phyloP scores from a whole-genome alignment of 495 filamentous ascomycete species.

The Collariella sp. region DNA sequence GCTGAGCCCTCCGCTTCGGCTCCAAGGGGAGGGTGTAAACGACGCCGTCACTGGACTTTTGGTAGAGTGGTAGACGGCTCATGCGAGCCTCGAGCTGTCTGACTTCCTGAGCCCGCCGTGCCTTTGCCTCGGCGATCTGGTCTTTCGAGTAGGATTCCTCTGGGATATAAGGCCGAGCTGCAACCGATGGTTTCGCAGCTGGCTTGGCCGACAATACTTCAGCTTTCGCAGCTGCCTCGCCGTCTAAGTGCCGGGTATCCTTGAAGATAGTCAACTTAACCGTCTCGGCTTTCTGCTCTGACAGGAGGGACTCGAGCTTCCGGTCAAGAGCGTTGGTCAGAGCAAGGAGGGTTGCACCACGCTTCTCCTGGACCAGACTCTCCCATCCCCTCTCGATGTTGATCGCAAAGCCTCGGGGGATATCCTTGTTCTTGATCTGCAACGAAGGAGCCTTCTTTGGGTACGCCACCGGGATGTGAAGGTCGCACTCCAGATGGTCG shows the following conservation, averaged over 20 bases:
- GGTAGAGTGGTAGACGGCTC: constrained; percentile 56
- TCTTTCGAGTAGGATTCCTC: constrained; percentile 43
- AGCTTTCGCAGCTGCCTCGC: constrained; percentile 1
- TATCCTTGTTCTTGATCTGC: constrained; percentile 63
- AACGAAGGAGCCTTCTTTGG: constrained; percentile 51
- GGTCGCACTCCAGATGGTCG: constrained; percentile 57
- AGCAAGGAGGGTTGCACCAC: constrained; percentile 53
- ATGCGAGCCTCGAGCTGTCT: constrained; percentile 75
- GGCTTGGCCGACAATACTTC: constrained; percentile 38
- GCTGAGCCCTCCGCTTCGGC: constrained; percentile 49
- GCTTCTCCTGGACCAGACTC: constrained; percentile 49
- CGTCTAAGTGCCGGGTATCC: constrained; percentile 36
- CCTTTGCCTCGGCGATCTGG: constrained; percentile 54
- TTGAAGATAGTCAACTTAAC: constrained; percentile 69
- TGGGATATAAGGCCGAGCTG: constrained; percentile 27
- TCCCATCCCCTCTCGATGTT: constrained; percentile 79
- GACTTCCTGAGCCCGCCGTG: constrained; percentile 54
- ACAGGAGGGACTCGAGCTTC: constrained; percentile 63
- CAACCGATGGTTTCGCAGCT: constrained; percentile 33
- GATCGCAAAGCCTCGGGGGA: constrained; percentile 68
- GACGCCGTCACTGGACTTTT: constrained; percentile 61
- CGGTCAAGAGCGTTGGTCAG: constrained; percentile 67
- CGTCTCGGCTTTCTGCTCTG: constrained; percentile 64
- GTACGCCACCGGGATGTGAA: constrained; percentile 60
- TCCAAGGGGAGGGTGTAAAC: constrained; percentile 67